Evolutionary conservation across 2,329 filamentous ascomycete genomes (phyloP).

Genomic region (Botrytis tulipae): DNA sequence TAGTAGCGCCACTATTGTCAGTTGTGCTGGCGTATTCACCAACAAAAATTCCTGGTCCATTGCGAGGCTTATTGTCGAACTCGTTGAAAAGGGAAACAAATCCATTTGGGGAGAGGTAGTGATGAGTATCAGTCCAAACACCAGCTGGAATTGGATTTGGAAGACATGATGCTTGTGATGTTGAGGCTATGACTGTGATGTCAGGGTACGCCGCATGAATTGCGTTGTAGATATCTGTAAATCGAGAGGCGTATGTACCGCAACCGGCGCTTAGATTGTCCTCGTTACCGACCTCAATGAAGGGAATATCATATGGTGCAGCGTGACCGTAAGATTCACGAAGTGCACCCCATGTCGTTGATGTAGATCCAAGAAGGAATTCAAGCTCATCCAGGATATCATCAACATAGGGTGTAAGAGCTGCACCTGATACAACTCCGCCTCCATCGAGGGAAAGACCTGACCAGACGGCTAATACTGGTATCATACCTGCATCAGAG

Average conservation of each 20-base stretch:
- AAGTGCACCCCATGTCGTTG: constrained; percentile 45
- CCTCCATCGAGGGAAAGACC: constrained; percentile 43
- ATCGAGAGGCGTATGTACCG: constrained; percentile 43
- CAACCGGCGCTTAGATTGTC: constrained; percentile 45
- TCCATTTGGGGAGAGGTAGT: constrained; percentile 15
- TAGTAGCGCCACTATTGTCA: constrained; percentile 19
- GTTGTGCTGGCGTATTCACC: constrained; percentile 28
- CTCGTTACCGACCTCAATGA: constrained; percentile 43
- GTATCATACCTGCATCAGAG: constrained; percentile 46
- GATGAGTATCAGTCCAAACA: constrained; percentile 25
- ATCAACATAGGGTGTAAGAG: constrained; percentile 46
- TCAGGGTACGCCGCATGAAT: constrained; percentile 41
- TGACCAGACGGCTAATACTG: constrained; percentile 48
- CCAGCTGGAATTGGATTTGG: constrained; percentile 21
- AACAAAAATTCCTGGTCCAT: constrained; percentile 21
- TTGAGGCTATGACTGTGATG: constrained; percentile 44
- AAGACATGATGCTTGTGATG: constrained; percentile 19
- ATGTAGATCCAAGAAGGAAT: constrained; percentile 47
- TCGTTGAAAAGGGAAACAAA: constrained; percentile 24
- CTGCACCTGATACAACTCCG: constrained; percentile 42
- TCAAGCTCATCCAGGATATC: constrained; percentile 51
- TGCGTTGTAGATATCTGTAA: constrained; percentile 47
- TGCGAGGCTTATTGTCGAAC: constrained; percentile 21
- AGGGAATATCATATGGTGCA: constrained; percentile 48
- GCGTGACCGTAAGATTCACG: constrained; percentile 49